Percentiles rank a stretch among this genome's conserved stretches.
Evolutionary conservation across 305 asterid genomes (phyloP).

Genomic region (Salvia sclarea): DNA sequence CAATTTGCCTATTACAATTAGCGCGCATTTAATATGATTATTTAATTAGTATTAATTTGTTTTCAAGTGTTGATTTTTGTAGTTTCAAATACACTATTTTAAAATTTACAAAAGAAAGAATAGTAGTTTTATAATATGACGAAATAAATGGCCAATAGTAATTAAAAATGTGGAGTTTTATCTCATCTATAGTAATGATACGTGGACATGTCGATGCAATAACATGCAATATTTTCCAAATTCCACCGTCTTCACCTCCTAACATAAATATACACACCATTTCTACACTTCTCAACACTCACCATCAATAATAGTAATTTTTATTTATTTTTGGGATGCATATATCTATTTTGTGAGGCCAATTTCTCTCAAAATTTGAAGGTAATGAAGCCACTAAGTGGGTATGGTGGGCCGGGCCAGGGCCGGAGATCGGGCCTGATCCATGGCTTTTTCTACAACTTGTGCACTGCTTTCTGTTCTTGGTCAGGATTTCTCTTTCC

Average conservation of each 20-base stretch:
- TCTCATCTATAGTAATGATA: neutral
- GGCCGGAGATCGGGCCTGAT: conserved; percentile 33
- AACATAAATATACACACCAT: neutral
- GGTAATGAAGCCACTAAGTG: conserved; percentile 25
- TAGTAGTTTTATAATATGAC: neutral
- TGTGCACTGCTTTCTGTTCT: conserved; percentile 48
- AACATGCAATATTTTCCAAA: conserved; percentile 29
- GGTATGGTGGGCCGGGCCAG: conserved; percentile 13
- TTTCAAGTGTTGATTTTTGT: too few relatives aligned
- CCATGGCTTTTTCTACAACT: conserved; percentile 38
- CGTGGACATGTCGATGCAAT: conserved; percentile 25
- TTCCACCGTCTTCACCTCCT: conserved; percentile 28
- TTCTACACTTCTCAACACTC: neutral
- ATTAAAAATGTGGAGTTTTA: neutral
- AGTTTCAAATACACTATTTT: too few relatives aligned
- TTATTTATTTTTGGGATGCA: neutral
- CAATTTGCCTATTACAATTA: too few relatives aligned
- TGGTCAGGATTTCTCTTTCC: conserved; percentile 33
- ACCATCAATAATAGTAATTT: neutral
- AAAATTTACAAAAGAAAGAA: too few relatives aligned
- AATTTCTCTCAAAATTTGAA: neutral
- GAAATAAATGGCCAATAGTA: neutral
- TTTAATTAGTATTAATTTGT: too few relatives aligned
- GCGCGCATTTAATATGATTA: too few relatives aligned
- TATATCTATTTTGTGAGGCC: neutral